Percentiles rank a stretch among this genome's conserved stretches.
phyloP scores from a whole-genome alignment of 106 monocot species.

The Dendrobium nobile region DNA sequence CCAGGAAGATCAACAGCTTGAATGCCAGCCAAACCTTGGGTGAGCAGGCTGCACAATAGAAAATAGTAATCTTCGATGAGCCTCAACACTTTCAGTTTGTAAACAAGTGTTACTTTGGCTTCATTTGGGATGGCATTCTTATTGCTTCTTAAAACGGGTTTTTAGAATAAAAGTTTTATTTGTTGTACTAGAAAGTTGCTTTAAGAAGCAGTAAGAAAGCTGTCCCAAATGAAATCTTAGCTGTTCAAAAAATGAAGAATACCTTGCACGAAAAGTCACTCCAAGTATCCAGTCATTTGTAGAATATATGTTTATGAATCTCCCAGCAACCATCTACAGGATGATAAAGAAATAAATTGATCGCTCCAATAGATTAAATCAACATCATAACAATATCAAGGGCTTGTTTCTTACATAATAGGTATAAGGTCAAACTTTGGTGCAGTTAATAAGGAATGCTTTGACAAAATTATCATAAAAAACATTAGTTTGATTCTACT shows the following conservation, averaged over 20 bases:
- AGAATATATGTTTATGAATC: conserved; percentile 71
- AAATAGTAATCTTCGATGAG: neutral
- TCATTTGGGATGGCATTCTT: too few relatives aligned
- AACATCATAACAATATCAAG: neutral
- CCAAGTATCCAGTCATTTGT: conserved; percentile 83
- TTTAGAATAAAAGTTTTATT: too few relatives aligned
- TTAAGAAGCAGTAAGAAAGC: too few relatives aligned
- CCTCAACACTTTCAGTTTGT: neutral
- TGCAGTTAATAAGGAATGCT: too few relatives aligned
- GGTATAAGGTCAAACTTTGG: neutral
- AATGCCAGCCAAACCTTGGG: conserved; percentile 78
- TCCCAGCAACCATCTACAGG: conserved; percentile 66
- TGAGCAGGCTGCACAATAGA: conserved; percentile 45
- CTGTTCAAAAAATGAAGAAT: neutral
- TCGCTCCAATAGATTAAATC: neutral
- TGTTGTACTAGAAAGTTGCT: too few relatives aligned
- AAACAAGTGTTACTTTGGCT: neutral
- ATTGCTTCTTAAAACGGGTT: too few relatives aligned
- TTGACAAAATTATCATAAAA: too few relatives aligned
- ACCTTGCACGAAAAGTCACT: conserved; percentile 75
- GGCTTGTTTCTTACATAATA: neutral
- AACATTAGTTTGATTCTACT: too few relatives aligned
- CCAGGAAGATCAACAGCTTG: conserved; percentile 62
- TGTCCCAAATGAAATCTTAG: neutral
- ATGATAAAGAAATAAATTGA: neutral